Base-by-base conservation (phyloP, 2,329 filamentous ascomycete genomes). In the Thermothelomyces thermophilus region DNA sequence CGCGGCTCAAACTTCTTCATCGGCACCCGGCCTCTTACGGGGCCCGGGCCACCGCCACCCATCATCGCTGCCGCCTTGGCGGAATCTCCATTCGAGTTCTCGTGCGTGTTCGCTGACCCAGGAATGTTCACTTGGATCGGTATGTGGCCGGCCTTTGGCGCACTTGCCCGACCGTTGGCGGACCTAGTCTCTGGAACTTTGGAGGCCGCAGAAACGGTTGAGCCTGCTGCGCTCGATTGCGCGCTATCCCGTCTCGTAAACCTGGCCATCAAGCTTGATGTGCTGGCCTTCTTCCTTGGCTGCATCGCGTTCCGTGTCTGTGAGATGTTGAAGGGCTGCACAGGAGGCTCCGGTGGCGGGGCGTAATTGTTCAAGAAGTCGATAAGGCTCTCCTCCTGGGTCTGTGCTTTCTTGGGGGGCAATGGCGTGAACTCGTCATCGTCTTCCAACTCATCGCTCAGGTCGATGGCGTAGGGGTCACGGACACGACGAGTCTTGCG, bases 381-480 rank as follows among this genome's bases (percentile, higher is more conserved):
- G 28, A 84, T 79, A 42, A 90, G 65, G 55, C 80, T 85, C 66
- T 90, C 84, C 62, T 86, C 80, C 55, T 75, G 70, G 54, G 72
- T 72, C 3, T 60, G 59, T 33, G 54, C 58, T 19, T 45, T 63
- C 10, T 64, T 64, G 14, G 66, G 66, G 2, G 73, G 71, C 48
- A 61, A 62, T 1, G 76, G 68, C 13, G 68, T 69, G 7, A 68
- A 71, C 19, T 41, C 37, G 4, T 74, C 66, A 26, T 80, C 63
- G 2, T 66, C 59, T 9, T 68, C 76, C 8, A 83, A 74, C 4
- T 83, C 83, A 49, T 88, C 84, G 59, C 83, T 86, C 26, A 82
- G 73, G 62, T 96, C 90, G 56, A 97, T 88, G n/a, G 90, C 88
- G 58, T 97, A 97, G 0, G 91, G 93, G 61, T 98, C 93, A 50